Base-by-base conservation (phyloP, 2,329 filamentous ascomycete species). In the Rugonectria rugulosa region DNA sequence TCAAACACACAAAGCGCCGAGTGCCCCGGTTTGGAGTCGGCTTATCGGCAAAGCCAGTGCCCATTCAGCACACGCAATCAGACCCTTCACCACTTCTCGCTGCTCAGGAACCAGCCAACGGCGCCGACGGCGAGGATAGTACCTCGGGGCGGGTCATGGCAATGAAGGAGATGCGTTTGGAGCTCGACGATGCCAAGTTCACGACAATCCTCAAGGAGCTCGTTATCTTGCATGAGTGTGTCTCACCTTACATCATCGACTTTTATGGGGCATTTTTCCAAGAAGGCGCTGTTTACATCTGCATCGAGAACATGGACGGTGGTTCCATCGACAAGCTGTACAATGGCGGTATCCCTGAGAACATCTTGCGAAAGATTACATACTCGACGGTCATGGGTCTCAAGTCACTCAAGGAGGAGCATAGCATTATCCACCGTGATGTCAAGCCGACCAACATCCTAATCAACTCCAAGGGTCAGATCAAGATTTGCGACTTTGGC, bases 261-360 rank as follows among this genome's bases (percentile, higher is more conserved):
- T 99, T 99, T 69, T 99, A 98, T 72, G 95, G 95, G 1, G 95
- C 95, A 5, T 99, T 99, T 73, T 99, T 97, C 81, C 95, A 99
- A 71, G 95, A 99, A 77, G 94, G 95, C 23, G 95, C 95, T 1
- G 95, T 99, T 2, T 99, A 99, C 75, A 98, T 99, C 73, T 99
- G 95, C 76, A 97, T 99, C 73, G 95, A 99, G 76, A 97, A 92
- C 75, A 99, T 99, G 95, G 93, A 99, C 71, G 95, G 95, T 41
- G 95, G 95, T 7, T 98, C 93, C 31, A 93, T 98, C 70, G 95
- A 99, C 80, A 97, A 97, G 74, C 78, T 99, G 11, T 99, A 99
- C 72, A 84, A 84, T 10, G 91, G 93, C 56, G 95, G 95, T 38
- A 88, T 99, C 9, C 92, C 95, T 0, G 95, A 99, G 72, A 85